Conservation (phyloP, 257 asterid genomes). For the Nicotiana obtusifolia region DNA sequence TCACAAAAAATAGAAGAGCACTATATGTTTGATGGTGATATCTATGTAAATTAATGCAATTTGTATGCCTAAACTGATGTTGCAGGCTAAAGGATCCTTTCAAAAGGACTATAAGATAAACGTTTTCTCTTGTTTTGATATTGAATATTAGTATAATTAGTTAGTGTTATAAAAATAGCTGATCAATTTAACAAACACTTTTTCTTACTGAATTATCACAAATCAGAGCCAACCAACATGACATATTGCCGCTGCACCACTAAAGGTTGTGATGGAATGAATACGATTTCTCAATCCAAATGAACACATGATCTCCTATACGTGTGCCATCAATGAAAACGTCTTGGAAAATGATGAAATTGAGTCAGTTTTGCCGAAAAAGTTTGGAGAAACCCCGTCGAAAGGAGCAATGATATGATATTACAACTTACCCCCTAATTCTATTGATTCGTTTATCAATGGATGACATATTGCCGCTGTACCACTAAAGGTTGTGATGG, state of each 20-base stretch:
- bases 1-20: not conserved
- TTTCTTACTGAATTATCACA: not conserved
- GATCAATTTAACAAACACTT: not conserved
- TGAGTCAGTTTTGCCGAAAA: too few species aligned
- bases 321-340: too few species aligned
- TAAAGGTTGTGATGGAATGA: not conserved
- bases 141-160: too few species aligned
- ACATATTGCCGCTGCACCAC: constrained; percentile 16
- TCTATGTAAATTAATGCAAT: not conserved
- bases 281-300: not conserved
- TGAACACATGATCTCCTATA: too few species aligned
- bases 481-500: not conserved
- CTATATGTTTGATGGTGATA: not conserved
- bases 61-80: not conserved
- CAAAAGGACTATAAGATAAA: not conserved
- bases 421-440: too few species aligned
- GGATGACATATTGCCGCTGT: constrained; percentile 14
- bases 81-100: not conserved
- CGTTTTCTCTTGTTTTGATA: not conserved
- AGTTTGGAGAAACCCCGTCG: too few species aligned
- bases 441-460: too few species aligned
- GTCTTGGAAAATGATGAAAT: too few species aligned
- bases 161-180: not conserved
- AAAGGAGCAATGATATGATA: too few species aligned
- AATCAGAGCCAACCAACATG: not conserved